Evolutionary conservation across 2,329 filamentous ascomycete species (phyloP).

Genomic region (Podosphaera xanthii): DNA sequence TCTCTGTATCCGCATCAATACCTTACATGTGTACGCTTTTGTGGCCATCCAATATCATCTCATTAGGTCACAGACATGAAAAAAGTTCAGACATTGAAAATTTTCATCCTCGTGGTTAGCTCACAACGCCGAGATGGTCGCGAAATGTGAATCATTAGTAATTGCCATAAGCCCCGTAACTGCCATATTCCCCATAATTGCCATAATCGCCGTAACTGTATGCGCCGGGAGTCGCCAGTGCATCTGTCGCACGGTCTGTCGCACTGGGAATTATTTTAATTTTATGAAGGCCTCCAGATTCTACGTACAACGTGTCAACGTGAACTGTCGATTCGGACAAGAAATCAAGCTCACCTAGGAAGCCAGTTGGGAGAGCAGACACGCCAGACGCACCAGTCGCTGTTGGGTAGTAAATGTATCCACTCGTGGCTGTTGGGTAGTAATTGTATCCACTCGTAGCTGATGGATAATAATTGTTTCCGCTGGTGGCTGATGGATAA

Average conservation of each 20-base stretch:
- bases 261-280: neutral
- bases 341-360: neutral
- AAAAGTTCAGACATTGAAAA: neutral
- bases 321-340: neutral
- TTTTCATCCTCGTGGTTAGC: neutral
- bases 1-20: no score
- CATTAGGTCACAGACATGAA: no score
- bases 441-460: no score
- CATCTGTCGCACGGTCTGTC: neutral
- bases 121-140: no score
- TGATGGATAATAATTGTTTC: no score
- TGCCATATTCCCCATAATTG: neutral
- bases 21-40: no score
- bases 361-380: neutral
- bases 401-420: neutral
- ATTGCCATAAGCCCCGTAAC: neutral
- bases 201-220: neutral
- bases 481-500: neutral
- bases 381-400: neutral
- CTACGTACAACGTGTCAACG: neutral
- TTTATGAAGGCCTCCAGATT: neutral
- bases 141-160: neutral
- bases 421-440: neutral
- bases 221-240: no score
- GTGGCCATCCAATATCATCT: no score